These are phyloP conservation scores for Hypoxylon fragiforme DNA, from an alignment of 495 filamentous ascomycete species.

Conservation along the genomic window DNA sequence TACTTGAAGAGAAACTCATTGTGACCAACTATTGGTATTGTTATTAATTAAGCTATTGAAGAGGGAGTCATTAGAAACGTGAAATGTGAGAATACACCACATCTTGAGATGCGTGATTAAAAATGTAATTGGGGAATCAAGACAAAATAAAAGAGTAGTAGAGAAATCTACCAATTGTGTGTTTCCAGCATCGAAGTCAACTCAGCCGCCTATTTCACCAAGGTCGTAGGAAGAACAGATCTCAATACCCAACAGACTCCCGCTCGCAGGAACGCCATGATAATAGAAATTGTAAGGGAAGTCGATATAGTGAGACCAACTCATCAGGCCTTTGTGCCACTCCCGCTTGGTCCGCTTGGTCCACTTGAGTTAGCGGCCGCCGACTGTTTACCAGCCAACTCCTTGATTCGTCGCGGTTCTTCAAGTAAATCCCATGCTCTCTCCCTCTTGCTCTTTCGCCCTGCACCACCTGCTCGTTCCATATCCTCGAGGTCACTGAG, in stretches of 20 bases:
- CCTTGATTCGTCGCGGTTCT: constrained; percentile 41
- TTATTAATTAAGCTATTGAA: background rate
- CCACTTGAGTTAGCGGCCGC: background rate
- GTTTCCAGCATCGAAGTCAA: constrained; percentile 3
- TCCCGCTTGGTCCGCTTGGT: constrained; percentile 19
- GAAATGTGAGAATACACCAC: constrained; percentile 9
- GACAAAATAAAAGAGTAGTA: constrained; percentile 4
- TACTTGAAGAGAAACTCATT: too few relatives aligned
- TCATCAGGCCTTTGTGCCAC: constrained; percentile 16
- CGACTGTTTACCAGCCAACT: constrained; percentile 12
- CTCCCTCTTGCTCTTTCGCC: constrained; percentile 48
- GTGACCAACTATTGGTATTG: background rate
- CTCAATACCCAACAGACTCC: too few relatives aligned
- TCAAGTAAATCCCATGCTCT: constrained; percentile 48
- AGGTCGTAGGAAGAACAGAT: too few relatives aligned
- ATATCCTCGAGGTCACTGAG: constrained; percentile 70
- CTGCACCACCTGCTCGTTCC: constrained; percentile 35
- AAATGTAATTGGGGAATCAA: constrained; percentile 18
- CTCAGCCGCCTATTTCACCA: background rate
- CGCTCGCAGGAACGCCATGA: background rate
- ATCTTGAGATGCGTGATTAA: constrained; percentile 16
- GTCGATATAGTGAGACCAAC: background rate
- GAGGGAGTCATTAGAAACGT: constrained; percentile 5
- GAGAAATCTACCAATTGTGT: background rate
- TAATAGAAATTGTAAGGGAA: constrained; percentile 1